Percentiles rank a stretch among this genome's conserved stretches.
phyloP scores from a whole-genome alignment of 2,329 filamentous ascomycete species.

The Zymoseptoria crescenta region DNA sequence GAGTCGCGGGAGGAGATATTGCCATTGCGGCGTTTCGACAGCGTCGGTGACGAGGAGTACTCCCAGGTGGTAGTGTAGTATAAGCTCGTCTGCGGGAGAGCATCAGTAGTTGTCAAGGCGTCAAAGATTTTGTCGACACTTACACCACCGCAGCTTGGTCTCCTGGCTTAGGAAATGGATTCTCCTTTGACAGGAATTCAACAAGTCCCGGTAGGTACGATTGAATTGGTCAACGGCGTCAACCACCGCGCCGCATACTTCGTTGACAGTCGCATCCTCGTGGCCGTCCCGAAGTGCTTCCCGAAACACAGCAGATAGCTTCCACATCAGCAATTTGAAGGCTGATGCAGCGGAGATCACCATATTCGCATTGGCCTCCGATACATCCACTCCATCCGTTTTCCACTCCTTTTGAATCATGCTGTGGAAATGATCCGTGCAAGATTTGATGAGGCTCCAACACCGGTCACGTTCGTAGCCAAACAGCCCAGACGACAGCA shows the following conservation, averaged over 20 bases:
- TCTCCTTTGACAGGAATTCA: constrained; percentile 7
- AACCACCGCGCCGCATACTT: not conserved
- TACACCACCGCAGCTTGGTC: constrained; percentile 6
- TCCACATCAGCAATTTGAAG: constrained; percentile 8
- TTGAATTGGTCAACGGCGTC: constrained; percentile 8
- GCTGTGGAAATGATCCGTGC: constrained; percentile 6
- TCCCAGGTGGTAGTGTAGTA: constrained; percentile 5
- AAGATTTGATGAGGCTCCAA: constrained; percentile 8
- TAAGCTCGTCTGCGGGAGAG: not conserved
- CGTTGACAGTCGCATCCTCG: constrained; percentile 4
- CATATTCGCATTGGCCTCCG: constrained; percentile 7
- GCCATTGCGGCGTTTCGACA: constrained; percentile 4
- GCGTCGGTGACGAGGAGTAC: constrained; percentile 7
- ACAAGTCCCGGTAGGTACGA: constrained; percentile 1
- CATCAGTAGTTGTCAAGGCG: not conserved
- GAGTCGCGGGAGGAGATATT: constrained; percentile 4
- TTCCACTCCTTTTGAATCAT: constrained; percentile 4
- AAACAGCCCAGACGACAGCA: constrained; percentile 7
- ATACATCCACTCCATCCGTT: constrained; percentile 1
- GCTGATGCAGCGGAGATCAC: constrained; percentile 5
- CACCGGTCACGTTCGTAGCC: constrained; percentile 6
- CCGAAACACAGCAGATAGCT: constrained; percentile 7
- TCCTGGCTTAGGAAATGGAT: constrained; percentile 4
- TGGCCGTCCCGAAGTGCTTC: constrained; percentile 9
- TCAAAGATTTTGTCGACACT: not conserved